Conservation (phyloP, 1,284 basidiomycete species). For the Inonotus obliquus region DNA sequence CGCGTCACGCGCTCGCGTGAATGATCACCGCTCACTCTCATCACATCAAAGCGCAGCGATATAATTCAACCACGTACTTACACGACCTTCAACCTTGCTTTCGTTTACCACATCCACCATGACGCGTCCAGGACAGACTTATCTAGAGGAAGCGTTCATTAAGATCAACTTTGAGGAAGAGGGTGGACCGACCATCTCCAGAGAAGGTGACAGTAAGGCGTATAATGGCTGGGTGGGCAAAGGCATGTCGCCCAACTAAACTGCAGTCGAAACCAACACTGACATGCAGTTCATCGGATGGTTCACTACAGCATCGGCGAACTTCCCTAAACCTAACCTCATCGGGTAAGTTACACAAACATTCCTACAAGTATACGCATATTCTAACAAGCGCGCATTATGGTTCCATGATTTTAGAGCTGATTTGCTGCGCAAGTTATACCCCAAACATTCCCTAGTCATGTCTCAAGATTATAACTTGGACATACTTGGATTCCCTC, state of each 20-base stretch:
- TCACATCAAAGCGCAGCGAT: not conserved
- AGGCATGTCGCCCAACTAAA: constrained; percentile 32
- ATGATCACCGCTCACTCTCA: not conserved
- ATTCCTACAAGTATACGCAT: too few relatives aligned
- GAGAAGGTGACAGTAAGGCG: constrained; percentile 9
- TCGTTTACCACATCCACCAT: not conserved
- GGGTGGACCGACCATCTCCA: not conserved
- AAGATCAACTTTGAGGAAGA: constrained; percentile 40
- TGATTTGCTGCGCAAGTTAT: constrained; percentile 47
- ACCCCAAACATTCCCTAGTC: constrained; percentile 59
- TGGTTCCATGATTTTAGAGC: too few relatives aligned
- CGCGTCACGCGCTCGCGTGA: not conserved
- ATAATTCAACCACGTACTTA: not conserved
- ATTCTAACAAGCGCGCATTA: too few relatives aligned
- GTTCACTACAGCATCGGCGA: constrained; percentile 42
- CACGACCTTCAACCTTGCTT: not conserved
- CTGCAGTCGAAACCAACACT: not conserved
- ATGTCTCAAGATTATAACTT: constrained; percentile 43
- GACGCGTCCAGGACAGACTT: not conserved
- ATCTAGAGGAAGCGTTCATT: constrained; percentile 43
- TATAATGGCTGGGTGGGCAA: constrained; percentile 44
- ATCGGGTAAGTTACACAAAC: constrained; percentile 41
- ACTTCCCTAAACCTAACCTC: constrained; percentile 39
- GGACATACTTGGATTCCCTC: constrained; percentile 50
- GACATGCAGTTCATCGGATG: not conserved